Base-by-base conservation (phyloP, 2,329 filamentous ascomycete genomes). In the Arachnomyces sp. region DNA sequence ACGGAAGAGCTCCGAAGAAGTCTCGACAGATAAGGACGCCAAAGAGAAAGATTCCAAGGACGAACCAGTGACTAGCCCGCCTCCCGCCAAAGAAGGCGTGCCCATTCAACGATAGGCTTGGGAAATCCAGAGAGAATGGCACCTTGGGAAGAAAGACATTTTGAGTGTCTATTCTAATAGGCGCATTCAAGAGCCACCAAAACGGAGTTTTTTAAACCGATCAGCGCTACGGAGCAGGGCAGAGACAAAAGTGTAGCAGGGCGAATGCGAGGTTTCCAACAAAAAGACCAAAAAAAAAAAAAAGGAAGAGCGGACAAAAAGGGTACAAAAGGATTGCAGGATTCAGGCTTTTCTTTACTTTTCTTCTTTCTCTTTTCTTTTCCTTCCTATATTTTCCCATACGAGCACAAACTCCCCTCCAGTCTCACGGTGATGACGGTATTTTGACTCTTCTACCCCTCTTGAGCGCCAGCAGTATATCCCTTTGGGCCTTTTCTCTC, bases 31-130 rank as follows among this genome's bases (percentile, higher is more conserved):
- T 31, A 66, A 73, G 51, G 65, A 70, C 21, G 49, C 51, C 11
- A 57, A 63, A 30, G 55, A 61, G n/a, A 52, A 54, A 29, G 52
- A 46, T 5, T 25, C 21, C 21, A 25, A 25, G 17, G 52, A 53
- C 38, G 51, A 35, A 21, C 67, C 61, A 33, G 66, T 61, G 48
- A 57, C 65, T 34, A 72, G 67, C 46, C 68, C 69, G 29, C 68
- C 69, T 21, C 54, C 62, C 16, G 54, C 54, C 38, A 61, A 63
- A 43, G 72, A 76, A 51, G 73, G 71, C 31, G 80, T 84, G 44
- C 79, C 81, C 14, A 83, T 84, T 54, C 73, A 78, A 51, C 73
- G 75, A 72, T 83, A 8, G 16, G 17, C 13, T 17, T 16, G 2
- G 15, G 15, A 9, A 31, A 33, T 8, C 12, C 21, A 25, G 21